Evolutionary conservation across 331 rosid genomes (phyloP), one percentile per base, ranked within the genome.

Genomic region (Pyracantha coccinea): DNA sequence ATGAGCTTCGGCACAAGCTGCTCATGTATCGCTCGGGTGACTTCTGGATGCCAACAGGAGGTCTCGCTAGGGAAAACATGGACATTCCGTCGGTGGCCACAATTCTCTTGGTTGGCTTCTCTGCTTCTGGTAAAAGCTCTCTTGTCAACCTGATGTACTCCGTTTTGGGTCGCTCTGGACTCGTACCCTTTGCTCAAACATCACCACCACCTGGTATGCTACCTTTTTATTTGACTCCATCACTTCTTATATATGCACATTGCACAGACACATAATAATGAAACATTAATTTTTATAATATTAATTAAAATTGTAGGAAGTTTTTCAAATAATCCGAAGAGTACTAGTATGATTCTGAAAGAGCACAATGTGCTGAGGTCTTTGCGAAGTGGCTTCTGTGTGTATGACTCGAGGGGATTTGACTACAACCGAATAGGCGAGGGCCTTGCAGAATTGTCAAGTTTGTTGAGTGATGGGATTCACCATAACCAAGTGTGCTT

Each of bases 351-450:
- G 85, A 53, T 80, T 28, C 20, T 80, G 69, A 81, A 81, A 75
- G 88, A 84, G 77, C 88, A 84, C 64, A 84, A 84, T 52, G 85
- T 84, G 59, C 7, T 81, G 72, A 80, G 88, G 73, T 80, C 85
- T 44, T 7, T 32, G 75, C 75, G 71, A 29, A 77, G 76, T 68
- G 88, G 85, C 71, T 75, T 84, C 29, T 84, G 88, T 35, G 88
- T 80, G 41, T 84, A 65, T 76, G 85, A 84, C 74, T 80, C 88
- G 9, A 60, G 78, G 41, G 88, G 88, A 23, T 81, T 84, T 38
- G 74, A 70, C 20, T 59, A 66, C 41, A 41, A 67, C 32, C 71
- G 66, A 19, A 9, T 19, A 21, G 7, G 24, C 20, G 29, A 31
- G 24, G 41, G 33, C 8, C 15, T 72, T 23, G 25, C 16, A 20